Evolutionary conservation across 2,329 filamentous ascomycete genomes (phyloP), one percentile per base, ranked within the genome.

Genomic region (Podosphaera fusca): DNA sequence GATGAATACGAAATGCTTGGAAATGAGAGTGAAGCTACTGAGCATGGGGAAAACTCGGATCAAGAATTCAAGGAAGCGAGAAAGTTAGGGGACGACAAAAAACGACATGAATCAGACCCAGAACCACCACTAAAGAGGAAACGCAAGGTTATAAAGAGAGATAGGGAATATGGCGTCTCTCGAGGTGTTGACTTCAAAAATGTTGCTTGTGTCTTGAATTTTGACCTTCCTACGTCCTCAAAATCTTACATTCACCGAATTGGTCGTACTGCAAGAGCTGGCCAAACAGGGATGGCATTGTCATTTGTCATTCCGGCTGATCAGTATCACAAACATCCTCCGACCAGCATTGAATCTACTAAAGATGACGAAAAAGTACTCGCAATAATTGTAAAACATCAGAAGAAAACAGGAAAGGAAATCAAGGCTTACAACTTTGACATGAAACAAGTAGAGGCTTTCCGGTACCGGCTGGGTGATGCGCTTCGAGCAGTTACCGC

Each of bases 211-310:
- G 89, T 98, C 31, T 80, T 98, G 67, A 98, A 98, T 72, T 98
- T 98, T 69, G 92, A 98, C 69, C 81, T 98, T 14, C 92, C 92
- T 0, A 80, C 81, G 14, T 84, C 82, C 7, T 84, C 87, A 42
- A 94, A 87, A 67, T 94, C 87, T 7, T 98, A 98, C 70, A 94
- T 86, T n/a, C 92, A 98, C 70, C 83, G 92, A 56, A 94, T 98
- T 64, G 92, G 92, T 36, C 82, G 92, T 36, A 98, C 92, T 4
- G 92, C 87, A 1, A 80, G 92, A 60, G 92, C 89, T 1, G 90
- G 89, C 9, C 87, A 94, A 67, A 82, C 85, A 1, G 92, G 92
- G 59, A 96, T 95, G 78, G 88, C 92, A 0, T 76, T 98, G n/a
- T 95, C 88, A 8, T 95, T 98, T 69, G 85, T 94, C 55, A 78